Evolutionary conservation across 2,329 filamentous ascomycete genomes (phyloP).

Genomic region (Chaetomium globosum): DNA sequence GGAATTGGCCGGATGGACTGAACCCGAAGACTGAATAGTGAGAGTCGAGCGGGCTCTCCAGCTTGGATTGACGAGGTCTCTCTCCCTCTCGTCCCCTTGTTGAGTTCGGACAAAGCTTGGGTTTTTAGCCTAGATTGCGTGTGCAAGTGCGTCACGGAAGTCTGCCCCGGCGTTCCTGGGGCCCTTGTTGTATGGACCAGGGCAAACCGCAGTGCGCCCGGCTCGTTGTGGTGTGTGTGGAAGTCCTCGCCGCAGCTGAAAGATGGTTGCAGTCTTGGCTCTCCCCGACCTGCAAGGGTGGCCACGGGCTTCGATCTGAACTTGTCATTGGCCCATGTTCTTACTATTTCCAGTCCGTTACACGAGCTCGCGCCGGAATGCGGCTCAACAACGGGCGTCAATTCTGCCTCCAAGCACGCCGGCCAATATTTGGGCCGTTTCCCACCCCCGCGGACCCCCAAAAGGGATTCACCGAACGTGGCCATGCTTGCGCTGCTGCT

Average conservation of each 20-base stretch:
- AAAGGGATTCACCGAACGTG: constrained; percentile 7
- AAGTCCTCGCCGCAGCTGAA: constrained; percentile 1
- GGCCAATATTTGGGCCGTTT: constrained; percentile 9
- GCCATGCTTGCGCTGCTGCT: not conserved
- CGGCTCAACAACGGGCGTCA: constrained; percentile 5
- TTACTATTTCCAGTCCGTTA: not conserved
- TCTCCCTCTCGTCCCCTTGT: not conserved
- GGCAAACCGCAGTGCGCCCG: not conserved
- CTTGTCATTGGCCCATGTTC: not conserved
- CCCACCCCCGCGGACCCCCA: not conserved
- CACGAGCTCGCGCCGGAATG: not conserved
- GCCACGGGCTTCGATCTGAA: constrained; percentile 1
- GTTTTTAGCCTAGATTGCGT: not conserved
- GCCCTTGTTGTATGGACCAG: not conserved
- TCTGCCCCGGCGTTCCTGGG: not conserved
- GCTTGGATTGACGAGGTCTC: not conserved
- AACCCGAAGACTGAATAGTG: not conserved
- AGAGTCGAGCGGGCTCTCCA: not conserved
- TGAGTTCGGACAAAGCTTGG: not conserved
- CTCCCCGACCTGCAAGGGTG: not conserved
- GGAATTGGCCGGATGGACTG: not conserved
- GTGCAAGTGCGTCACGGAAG: not conserved
- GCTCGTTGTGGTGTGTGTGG: not conserved
- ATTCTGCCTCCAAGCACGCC: not conserved
- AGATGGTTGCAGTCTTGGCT: not conserved